A percentile compares a stretch with the other conserved stretches of the same genome.
Evolutionary conservation across 495 filamentous ascomycete species (phyloP).

Genomic region (Hypoxylon rickii): DNA sequence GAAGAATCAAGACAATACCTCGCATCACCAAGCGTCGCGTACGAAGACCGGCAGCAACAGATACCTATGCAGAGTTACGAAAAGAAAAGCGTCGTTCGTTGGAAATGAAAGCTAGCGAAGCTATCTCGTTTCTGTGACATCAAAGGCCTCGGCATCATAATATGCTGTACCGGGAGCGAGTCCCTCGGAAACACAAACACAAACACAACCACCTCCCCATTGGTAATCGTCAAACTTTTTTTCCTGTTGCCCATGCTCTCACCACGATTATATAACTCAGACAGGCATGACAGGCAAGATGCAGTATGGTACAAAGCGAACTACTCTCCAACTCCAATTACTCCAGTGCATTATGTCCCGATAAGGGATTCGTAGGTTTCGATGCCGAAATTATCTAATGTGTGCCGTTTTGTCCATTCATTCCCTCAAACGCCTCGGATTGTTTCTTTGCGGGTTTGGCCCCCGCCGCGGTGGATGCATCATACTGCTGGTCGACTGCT

Average conservation of each 20-base stretch:
- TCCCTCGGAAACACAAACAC: not conserved
- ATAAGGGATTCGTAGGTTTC: not conserved
- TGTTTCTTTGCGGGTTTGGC: conserved; percentile 14
- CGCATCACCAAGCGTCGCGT: too few relatives aligned
- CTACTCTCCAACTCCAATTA: conserved; percentile 19
- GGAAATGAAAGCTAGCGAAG: not conserved
- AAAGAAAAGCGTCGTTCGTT: conserved; percentile 1
- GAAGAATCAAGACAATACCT: too few relatives aligned
- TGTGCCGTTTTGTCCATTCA: conserved; percentile 37
- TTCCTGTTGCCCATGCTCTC: conserved; percentile 15
- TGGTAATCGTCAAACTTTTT: conserved; percentile 23
- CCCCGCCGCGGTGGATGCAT: conserved; percentile 29
- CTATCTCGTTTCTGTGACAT: not conserved
- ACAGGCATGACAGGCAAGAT: conserved; percentile 10
- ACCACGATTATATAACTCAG: conserved; percentile 38
- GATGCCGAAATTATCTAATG: conserved; percentile 26
- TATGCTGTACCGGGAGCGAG: not conserved
- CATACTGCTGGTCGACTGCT: conserved; percentile 37
- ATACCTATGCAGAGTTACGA: too few relatives aligned
- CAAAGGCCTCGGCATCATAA: not conserved
- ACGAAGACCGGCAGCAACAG: too few relatives aligned
- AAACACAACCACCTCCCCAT: not conserved
- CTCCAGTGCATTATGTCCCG: conserved; percentile 23
- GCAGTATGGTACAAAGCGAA: conserved; percentile 38
- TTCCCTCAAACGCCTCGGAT: conserved; percentile 24